Evolutionary conservation across 345 rosid species (phyloP).

Genomic region (Ceriops zippeliana): DNA sequence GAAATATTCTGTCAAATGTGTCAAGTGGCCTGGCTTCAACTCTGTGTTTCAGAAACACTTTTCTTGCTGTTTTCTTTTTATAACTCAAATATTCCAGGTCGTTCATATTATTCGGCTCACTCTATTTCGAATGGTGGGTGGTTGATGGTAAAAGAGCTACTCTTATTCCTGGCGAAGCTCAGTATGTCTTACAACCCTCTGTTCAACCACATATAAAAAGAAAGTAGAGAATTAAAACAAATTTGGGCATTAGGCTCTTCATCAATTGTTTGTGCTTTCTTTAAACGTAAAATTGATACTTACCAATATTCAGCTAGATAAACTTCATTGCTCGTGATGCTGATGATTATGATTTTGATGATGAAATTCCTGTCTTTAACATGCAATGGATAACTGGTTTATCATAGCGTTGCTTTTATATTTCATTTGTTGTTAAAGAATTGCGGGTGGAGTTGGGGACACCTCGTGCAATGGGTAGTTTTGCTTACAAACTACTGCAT

Average conservation of each 20-base stretch:
- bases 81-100: constrained; percentile 51
- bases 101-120: constrained; percentile 85
- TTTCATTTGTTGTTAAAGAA: constrained; percentile 35
- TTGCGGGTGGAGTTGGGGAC: constrained; percentile 60
- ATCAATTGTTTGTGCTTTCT: neutral
- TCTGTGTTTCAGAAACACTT: neutral
- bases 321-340: constrained; percentile 93
- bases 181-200: constrained; percentile 44
- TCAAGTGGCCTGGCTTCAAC: neutral
- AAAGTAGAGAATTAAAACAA: constrained; percentile 7
- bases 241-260: neutral
- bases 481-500: constrained; percentile 61
- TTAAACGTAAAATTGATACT: neutral
- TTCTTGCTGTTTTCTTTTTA: neutral
- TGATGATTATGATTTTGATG: constrained; percentile 80
- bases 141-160: constrained; percentile 76
- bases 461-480: constrained; percentile 41
- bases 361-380: constrained; percentile 42
- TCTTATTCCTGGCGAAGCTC: constrained; percentile 89
- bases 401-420: neutral
- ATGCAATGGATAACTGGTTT: constrained; percentile 25
- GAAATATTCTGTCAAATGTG: neutral
- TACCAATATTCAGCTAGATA: constrained; percentile 53
- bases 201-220: constrained; percentile 2
- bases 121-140: constrained; percentile 75